Evolutionary conservation across 257 asterid genomes (phyloP).

Genomic region (Ajuga chamaepitys): DNA sequence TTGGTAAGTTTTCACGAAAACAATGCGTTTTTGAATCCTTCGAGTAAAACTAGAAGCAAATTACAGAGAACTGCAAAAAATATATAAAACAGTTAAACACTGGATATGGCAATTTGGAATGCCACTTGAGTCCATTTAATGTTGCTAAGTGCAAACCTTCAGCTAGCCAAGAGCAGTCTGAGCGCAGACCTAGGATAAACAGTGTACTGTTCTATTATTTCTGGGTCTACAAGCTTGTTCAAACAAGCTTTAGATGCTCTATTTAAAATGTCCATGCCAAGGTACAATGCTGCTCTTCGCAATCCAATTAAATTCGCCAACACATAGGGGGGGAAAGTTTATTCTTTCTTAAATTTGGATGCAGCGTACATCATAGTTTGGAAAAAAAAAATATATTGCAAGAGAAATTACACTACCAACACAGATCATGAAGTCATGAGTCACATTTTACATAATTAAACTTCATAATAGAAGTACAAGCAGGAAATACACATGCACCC

Average conservation of each 20-base stretch:
- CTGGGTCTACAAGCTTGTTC: neutral
- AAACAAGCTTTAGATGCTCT: neutral
- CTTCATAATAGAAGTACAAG: neutral
- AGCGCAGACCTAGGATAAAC: neutral
- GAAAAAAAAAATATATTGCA: neutral
- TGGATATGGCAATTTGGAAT: neutral
- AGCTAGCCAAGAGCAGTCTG: neutral
- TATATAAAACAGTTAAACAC: neutral
- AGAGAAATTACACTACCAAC: neutral
- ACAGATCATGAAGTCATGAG: neutral
- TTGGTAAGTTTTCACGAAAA: conserved; percentile 11
- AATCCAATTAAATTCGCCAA: neutral
- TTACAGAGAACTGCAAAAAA: neutral
- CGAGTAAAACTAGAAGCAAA: neutral
- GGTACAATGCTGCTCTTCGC: neutral
- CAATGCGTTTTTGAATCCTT: neutral
- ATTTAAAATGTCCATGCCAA: neutral
- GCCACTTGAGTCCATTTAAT: conserved; percentile 4
- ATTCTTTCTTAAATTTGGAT: neutral
- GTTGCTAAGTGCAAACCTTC: neutral
- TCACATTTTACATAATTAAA: neutral
- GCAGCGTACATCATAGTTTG: neutral
- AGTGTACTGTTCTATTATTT: neutral
- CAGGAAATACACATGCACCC: neutral
- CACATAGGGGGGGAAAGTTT: neutral